Base-by-base conservation (phyloP, 2,329 filamentous ascomycete species). In the Pseudogymnoascus sp. region DNA sequence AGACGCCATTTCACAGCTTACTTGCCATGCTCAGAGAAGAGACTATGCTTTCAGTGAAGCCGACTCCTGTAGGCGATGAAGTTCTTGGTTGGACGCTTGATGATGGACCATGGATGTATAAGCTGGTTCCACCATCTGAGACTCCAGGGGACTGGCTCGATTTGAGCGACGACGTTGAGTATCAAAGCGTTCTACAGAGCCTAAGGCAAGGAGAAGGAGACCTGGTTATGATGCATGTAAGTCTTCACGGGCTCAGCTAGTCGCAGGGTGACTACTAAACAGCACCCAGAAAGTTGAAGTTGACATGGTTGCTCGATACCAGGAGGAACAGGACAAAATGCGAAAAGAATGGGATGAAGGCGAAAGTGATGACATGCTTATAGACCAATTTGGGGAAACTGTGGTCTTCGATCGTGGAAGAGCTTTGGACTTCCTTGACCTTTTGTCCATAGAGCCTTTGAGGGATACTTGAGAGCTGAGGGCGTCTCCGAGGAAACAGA, bases 81-180 rank as follows among this genome's bases (percentile, higher is more conserved):
- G 19, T 37, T 17, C 26, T 19, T 37, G 69, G 70, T 6, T 71
- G 69, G 26, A 69, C 65, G 11, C 61, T 71, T 1, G 56, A 64
- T 2, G 65, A 71, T 61, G 70, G 70, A 6, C 65, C 70, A 23
- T 72, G 70, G 70, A 40, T 68, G 19, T 71, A 67, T 42, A 65
- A 64, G 44, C 37, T 70, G 2, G n/a, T 35, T 13, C n/a, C 4
- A 13, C 50, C 50, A 21, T 35, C 29, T 7, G 50, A 33, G 10
- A 10, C 17, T 26, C 29, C 17, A 10, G 50, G 50, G 50, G 17
- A 21, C 17, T 56, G 50, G 50, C 50, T 33, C n/a, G 17, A 33
- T 13, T 56, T 56, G 50, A 56, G 50, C 11, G 50, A 56, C 13
- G n/a, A 33, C n/a, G 29, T 56, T 5, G 29, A 56, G 50, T 56